Base-by-base conservation (phyloP, 2,329 filamentous ascomycete genomes). In the Fusarium falciforme region DNA sequence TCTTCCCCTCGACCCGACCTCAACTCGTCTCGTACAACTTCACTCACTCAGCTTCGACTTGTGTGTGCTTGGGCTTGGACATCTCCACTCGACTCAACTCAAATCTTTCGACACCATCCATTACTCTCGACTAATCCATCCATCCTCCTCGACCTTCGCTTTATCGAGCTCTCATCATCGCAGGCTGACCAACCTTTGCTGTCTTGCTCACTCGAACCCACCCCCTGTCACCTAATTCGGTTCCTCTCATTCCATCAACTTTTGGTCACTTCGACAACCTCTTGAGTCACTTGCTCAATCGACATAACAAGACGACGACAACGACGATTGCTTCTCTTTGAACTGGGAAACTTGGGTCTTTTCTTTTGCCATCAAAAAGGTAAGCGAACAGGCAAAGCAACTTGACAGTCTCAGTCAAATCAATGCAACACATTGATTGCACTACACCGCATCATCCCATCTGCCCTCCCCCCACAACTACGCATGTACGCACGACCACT, bases 161-260 rank as follows among this genome's bases (percentile, higher is more conserved):
- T 70, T 62, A 38, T 59, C 70, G 47, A 62, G 61, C 58, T 62
- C 52, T 58, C 64, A 22, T 59, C 44, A 44, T 68, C 36, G 33
- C 64, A 63, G 61, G 22, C 22, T 72, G 31, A 52, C 57, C 61
- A 47, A 61, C 31, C 59, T 42, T 59, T 67, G 49, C 44, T 64
- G 67, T 55, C 38, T 55, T 67, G 35, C 22, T 58, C 40, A 29
- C 58, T 47, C 27, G 20, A 42, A 67, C 25, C 31, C 60, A 61
- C 52, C 35, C 54, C 55, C 55, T 61, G 64, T 60, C 66, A 40
- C 60, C 42, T 47, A 69, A 65, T 57, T 54, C 42, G 52, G 61
- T 61, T 61, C 27, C 38, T 68, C 59, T 64, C 73, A 75, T 73
- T 71, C 70, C 70, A 67, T 74, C 59, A 52, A 59, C 52, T 66